Conservation (phyloP, 352 stramenopile species). For the Peronosclerospora sorghi region DNA sequence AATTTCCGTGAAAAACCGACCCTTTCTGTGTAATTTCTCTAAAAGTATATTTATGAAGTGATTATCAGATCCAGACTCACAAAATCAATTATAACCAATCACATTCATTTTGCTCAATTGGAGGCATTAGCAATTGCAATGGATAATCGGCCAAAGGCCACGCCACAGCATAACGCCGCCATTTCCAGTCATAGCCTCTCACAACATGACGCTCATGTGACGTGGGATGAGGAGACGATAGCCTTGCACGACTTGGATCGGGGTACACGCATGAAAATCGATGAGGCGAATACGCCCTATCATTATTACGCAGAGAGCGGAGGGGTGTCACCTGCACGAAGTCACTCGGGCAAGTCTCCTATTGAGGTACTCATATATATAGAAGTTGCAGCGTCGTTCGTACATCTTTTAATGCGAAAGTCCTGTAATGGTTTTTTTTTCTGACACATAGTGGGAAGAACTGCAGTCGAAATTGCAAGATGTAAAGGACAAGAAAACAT, state of each 20-base stretch:
- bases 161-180: constrained; percentile 8
- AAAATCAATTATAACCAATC: too few relatives aligned
- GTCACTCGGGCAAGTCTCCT: constrained; percentile 34
- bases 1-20: too few relatives aligned
- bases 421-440: too few relatives aligned
- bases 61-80: too few relatives aligned
- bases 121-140: not conserved
- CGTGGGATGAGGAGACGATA: constrained; percentile 89
- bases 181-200: constrained; percentile 4
- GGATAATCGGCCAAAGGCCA: constrained; percentile 12
- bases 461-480: constrained; percentile 51
- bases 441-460: constrained; percentile 55
- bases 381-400: too few relatives aligned
- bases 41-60: too few relatives aligned
- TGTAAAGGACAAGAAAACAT: constrained; percentile 37
- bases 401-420: too few relatives aligned
- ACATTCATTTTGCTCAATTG: too few relatives aligned
- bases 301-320: constrained; percentile 52
- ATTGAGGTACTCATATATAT: constrained; percentile 27
- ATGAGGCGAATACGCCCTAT: constrained; percentile 90
- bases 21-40: too few relatives aligned
- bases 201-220: constrained; percentile 36
- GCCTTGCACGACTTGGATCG: constrained; percentile 83
- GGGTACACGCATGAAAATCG: constrained; percentile 89
- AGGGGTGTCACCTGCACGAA: constrained; percentile 34